Percentiles rank a stretch among this genome's conserved stretches.
phyloP scores from a whole-genome alignment of 75 land plant species.

The Chamaecyparis obtusa region DNA sequence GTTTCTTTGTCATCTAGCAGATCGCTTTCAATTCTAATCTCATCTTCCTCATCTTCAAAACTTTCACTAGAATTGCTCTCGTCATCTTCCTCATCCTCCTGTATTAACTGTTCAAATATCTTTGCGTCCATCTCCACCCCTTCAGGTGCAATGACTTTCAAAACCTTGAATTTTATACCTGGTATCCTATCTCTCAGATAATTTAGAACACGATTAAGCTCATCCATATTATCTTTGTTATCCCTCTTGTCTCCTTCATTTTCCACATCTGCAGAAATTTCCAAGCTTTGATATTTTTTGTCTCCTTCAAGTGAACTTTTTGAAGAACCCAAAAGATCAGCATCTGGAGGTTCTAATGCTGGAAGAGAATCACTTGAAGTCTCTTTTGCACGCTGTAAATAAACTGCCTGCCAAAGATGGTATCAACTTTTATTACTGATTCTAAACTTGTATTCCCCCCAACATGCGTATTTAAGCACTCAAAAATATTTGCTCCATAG shows the following conservation, averaged over 20 bases:
- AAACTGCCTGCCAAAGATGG: constrained; percentile 69
- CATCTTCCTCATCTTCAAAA: constrained; percentile 22
- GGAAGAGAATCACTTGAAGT: constrained; percentile 17
- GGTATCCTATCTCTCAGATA: constrained; percentile 76
- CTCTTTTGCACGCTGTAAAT: constrained; percentile 43
- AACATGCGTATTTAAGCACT: neutral
- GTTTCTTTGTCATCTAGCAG: constrained; percentile 29
- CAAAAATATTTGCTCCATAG: neutral
- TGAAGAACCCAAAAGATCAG: constrained; percentile 14
- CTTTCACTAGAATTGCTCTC: constrained; percentile 21
- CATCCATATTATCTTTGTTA: constrained; percentile 51
- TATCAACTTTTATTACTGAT: neutral
- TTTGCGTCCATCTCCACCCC: constrained; percentile 62
- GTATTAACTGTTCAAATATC: constrained; percentile 56
- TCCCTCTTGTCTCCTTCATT: constrained; percentile 47
- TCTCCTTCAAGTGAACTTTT: constrained; percentile 26
- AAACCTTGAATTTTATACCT: constrained; percentile 75
- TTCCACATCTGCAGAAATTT: constrained; percentile 32
- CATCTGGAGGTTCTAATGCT: constrained; percentile 19
- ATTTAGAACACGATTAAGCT: constrained; percentile 55
- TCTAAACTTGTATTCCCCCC: neutral
- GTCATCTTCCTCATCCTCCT: constrained; percentile 46
- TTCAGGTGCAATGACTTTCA: constrained; percentile 71
- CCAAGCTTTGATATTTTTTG: constrained; percentile 23
- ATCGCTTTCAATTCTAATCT: constrained; percentile 32